Base-by-base conservation (phyloP, 345 rosid genomes). In the Noccaea caerulescens region DNA sequence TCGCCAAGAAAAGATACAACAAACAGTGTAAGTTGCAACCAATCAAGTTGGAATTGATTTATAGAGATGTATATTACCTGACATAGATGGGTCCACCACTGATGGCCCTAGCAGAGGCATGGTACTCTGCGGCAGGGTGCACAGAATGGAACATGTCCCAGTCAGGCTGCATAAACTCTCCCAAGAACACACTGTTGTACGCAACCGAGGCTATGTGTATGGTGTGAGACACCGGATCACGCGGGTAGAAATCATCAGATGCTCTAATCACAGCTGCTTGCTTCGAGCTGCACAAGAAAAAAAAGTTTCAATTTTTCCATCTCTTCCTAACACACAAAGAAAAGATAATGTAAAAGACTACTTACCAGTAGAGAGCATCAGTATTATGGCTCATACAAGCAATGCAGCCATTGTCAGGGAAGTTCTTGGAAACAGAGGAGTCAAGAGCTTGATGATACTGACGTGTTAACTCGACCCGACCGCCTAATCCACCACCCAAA, bases 311-410 rank as follows among this genome's bases (percentile, higher is more conserved):
- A 36, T 30, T 0, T n/a, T 8, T 25, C 8, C 44, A 56, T 56
- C 70, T 51, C 43, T 37, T 1, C 4, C 23, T 4, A 44, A 12
- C 1, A 43, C 39, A 23, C 41, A 38, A 7, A 47, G 5, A 0
- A 5, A 25, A 43, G 14, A n/a, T 5, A 6, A 2, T 16, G 18
- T 16, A 16, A 11, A 45, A 45, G 7, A 52, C 62, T 55, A 52
- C 62, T 55, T 61, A 91, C 97, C 97, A 91, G 80, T 93, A 93
- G 6, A 93, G 90, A 20, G 98, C 92, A 78, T 93, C 98, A 0
- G 94, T 93, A 39, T 87, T 91, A 42, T 93, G 98, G 69, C 98
- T 87, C 98, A 93, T 93, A 75, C 98, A 93, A 12, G 98, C 97
- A 41, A 93, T 87, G 85, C 87, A 84, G 0, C 97, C 98, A 77